Conservation (phyloP, 2,329 filamentous ascomycete genomes). For the Delphinella strobiligena region DNA sequence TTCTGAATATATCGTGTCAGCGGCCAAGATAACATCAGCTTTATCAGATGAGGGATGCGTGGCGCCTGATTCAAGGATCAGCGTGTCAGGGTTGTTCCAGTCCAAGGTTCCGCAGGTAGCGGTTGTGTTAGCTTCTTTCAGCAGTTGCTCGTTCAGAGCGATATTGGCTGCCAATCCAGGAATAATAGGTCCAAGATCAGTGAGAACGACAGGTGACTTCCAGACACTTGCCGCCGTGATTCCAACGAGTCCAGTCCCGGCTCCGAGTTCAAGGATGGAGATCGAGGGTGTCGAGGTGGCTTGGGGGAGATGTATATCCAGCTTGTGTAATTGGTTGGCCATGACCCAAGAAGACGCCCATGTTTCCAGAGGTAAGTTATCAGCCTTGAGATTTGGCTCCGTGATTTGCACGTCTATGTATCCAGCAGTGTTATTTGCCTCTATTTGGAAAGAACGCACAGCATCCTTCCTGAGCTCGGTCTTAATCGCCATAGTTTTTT, state of each 20-base stretch:
- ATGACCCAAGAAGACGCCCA: constrained; percentile 27
- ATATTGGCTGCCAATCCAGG: constrained; percentile 22
- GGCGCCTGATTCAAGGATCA: not conserved
- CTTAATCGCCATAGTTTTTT: too few relatives aligned
- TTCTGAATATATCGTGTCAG: constrained; percentile 30
- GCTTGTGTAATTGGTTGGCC: constrained; percentile 22
- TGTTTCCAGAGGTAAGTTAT: constrained; percentile 26
- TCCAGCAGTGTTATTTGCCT: constrained; percentile 2
- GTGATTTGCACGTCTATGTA: constrained; percentile 7
- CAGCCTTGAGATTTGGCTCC: constrained; percentile 15
- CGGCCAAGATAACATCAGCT: constrained; percentile 24
- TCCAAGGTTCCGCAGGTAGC: constrained; percentile 23
- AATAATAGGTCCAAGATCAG: constrained; percentile 23
- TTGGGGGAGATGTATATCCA: constrained; percentile 13
- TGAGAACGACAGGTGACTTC: constrained; percentile 19
- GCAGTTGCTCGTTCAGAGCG: constrained; percentile 16
- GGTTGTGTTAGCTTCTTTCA: constrained; percentile 6
- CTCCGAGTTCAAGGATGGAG: constrained; percentile 25
- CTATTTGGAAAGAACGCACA: not conserved
- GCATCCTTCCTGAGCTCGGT: too few relatives aligned
- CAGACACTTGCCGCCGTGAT: constrained; percentile 23
- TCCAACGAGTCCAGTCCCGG: constrained; percentile 27
- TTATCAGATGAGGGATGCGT: not conserved
- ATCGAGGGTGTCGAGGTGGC: constrained; percentile 8
- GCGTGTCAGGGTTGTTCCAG: constrained; percentile 21